A percentile compares a stretch with the other conserved stretches of the same genome.
Conservation (phyloP, 495 filamentous ascomycete genomes). For the Lepidopterella palustris region DNA sequence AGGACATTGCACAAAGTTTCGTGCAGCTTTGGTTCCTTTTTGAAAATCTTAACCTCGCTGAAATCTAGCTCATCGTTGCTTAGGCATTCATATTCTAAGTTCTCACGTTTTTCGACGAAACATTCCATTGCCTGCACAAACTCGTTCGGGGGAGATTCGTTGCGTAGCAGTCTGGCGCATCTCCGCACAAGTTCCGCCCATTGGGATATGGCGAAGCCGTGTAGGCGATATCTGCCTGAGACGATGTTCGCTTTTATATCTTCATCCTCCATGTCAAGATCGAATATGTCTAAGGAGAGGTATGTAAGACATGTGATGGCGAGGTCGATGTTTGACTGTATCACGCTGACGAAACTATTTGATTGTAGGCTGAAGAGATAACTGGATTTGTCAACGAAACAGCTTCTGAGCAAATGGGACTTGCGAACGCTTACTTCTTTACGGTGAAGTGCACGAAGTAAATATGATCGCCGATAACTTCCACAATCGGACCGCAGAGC, state of each 20-base stretch:
- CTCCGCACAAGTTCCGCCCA: neutral
- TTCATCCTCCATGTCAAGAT: neutral
- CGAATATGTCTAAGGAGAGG: neutral
- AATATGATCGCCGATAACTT: neutral
- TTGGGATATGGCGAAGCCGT: neutral
- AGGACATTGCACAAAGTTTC: too few species aligned
- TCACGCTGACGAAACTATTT: neutral
- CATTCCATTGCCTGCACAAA: neutral
- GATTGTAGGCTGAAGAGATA: neutral
- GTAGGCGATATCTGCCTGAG: neutral
- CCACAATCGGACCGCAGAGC: constrained; percentile 3
- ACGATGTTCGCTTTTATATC: neutral
- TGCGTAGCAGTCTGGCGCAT: neutral
- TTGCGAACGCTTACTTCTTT: neutral
- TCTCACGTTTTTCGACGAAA: neutral
- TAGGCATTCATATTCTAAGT: neutral
- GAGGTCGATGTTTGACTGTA: neutral
- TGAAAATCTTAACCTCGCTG: too few species aligned
- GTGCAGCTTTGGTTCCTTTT: too few species aligned
- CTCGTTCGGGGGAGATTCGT: neutral
- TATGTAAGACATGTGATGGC: neutral
- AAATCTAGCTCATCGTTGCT: too few species aligned
- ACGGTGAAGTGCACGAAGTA: constrained; percentile 8
- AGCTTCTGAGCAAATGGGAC: neutral
- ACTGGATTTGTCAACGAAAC: neutral